These are phyloP conservation scores for Claviceps pazoutovae DNA, from an alignment of 2,329 filamentous ascomycete species.

Conservation along the genomic window DNA sequence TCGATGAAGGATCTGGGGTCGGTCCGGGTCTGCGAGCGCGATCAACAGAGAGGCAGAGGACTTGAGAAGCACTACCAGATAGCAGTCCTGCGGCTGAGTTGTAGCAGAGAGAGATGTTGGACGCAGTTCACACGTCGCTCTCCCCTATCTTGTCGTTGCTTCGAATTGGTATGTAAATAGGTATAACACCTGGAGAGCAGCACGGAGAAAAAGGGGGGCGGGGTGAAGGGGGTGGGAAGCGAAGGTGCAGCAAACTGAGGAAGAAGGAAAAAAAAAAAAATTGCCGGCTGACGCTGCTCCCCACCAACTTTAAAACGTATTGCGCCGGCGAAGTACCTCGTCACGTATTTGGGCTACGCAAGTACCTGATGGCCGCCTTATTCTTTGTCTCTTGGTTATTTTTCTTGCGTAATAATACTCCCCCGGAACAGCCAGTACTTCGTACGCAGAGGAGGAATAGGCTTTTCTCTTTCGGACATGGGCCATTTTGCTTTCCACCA, in stretches of 20 bases:
- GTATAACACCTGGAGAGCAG: background rate
- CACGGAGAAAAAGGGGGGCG: background rate
- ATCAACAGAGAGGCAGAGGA: background rate
- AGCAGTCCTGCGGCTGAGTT: background rate
- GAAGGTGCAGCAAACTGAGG: background rate
- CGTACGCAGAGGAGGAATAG: too few species aligned
- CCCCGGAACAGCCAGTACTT: too few species aligned
- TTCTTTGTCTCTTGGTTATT: too few species aligned
- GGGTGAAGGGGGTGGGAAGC: background rate
- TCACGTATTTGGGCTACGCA: too few species aligned
- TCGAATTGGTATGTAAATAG: background rate
- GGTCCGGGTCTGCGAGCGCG: background rate
- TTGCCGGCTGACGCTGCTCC: too few species aligned
- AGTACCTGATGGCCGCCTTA: too few species aligned
- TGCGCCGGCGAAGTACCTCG: background rate
- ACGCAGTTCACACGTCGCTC: background rate
- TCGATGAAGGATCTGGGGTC: background rate
- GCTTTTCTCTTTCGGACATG: too few species aligned
- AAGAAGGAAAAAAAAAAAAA: background rate
- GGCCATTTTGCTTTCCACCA: too few species aligned
- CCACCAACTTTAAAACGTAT: background rate
- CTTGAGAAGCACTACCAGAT: background rate
- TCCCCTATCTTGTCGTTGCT: background rate
- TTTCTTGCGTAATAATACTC: too few species aligned
- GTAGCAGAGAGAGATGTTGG: background rate